These are phyloP conservation scores for Simmondsia chinensis DNA, from an alignment of 148 eudicot genomes.

Conservation along the genomic window DNA sequence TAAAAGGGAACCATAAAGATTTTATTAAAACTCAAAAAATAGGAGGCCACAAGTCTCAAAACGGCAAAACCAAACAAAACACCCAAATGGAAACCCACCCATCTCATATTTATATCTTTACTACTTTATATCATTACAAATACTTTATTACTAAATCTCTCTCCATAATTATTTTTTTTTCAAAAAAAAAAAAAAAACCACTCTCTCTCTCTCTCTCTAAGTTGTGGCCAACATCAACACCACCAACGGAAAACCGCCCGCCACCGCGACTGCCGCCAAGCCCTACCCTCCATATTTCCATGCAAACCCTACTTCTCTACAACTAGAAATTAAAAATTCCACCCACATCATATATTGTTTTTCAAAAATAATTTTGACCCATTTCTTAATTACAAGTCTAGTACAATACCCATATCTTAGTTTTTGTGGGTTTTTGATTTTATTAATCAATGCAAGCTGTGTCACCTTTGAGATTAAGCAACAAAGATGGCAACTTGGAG, in stretches of 20 bases:
- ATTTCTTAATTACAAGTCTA: not conserved
- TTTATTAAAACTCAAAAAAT: conserved; percentile 20
- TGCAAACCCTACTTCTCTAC: not conserved
- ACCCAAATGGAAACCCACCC: too few species aligned
- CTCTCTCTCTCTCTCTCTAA: conserved; percentile 9
- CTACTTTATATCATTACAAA: too few species aligned
- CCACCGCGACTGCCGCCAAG: conserved; percentile 7
- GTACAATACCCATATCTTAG: not conserved
- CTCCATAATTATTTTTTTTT: not conserved
- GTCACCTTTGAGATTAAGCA: conserved; percentile 20
- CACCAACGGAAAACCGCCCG: not conserved
- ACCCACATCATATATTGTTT: too few species aligned
- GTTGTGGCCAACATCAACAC: conserved; percentile 23
- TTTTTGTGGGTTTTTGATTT: not conserved
- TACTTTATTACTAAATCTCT: not conserved
- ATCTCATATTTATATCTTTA: too few species aligned
- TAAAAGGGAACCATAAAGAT: too few species aligned
- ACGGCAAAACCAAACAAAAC: conserved; percentile 15
- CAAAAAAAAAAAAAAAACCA: conserved; percentile 5
- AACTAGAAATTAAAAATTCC: too few species aligned
- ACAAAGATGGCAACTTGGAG: conserved; percentile 17
- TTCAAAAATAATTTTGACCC: too few species aligned
- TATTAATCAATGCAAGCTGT: conserved; percentile 45
- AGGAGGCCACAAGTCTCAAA: conserved; percentile 38
- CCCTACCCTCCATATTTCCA: conserved; percentile 5